Evolutionary conservation across 1,284 basidiomycete genomes (phyloP).

Genomic region (Takashimella tepidaria): DNA sequence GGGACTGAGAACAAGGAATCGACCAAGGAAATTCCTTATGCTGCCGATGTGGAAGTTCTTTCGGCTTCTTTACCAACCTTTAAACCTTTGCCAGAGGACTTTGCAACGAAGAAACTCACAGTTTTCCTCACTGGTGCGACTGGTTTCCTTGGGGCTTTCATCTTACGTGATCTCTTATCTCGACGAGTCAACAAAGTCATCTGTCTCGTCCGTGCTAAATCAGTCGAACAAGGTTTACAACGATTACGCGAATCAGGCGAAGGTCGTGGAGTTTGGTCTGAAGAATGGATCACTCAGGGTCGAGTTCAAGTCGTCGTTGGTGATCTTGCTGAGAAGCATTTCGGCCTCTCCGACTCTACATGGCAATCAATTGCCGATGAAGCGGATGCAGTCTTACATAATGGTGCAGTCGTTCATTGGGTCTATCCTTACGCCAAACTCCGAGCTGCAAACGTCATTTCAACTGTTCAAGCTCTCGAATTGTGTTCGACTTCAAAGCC

Average conservation of each 20-base stretch:
- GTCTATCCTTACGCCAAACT: slow-evolving; percentile 96
- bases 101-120: slow-evolving; percentile 57
- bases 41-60: slow-evolving; percentile 69
- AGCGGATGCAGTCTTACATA: slow-evolving; percentile 84
- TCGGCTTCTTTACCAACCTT: slow-evolving; percentile 62
- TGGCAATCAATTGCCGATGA: slow-evolving; percentile 71
- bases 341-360: slow-evolving; percentile 64
- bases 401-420: slow-evolving; percentile 98
- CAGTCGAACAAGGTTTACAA: slow-evolving; percentile 59
- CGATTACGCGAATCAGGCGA: slow-evolving; percentile 71
- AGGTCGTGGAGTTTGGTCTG: slow-evolving; percentile 88
- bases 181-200: slow-evolving; percentile 77
- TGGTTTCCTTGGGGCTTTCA: slow-evolving; percentile 93
- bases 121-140: slow-evolving; percentile 96
- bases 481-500: slow-evolving; percentile 68
- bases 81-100: slow-evolving; percentile 54
- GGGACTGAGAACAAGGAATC: slow-evolving; percentile 35
- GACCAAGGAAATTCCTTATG: slow-evolving; percentile 55
- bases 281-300: slow-evolving; percentile 68
- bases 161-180: slow-evolving; percentile 74
- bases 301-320: slow-evolving; percentile 81
- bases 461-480: slow-evolving; percentile 76
- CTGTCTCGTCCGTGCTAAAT: slow-evolving; percentile 77
- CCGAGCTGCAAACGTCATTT: slow-evolving; percentile 83
- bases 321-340: slow-evolving; percentile 70